phyloP scores from a whole-genome alignment of 352 stramenopile species.

The Blastocystis sp. region DNA sequence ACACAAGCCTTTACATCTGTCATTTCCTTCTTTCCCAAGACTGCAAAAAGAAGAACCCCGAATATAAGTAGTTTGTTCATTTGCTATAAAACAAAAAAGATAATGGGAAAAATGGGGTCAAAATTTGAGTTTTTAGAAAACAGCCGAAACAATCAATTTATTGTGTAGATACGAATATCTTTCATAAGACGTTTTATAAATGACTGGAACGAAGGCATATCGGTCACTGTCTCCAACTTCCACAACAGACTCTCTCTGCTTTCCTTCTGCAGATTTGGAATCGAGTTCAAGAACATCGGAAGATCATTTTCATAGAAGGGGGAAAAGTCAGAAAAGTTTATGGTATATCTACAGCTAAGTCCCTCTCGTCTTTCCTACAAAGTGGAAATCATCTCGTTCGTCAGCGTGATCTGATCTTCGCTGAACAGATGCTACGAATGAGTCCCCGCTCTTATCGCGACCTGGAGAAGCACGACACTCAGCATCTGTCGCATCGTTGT shows the following conservation, averaged over 20 bases:
- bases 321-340: constrained; percentile 45
- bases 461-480: constrained; percentile 37
- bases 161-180: constrained; percentile 50
- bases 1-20: neutral
- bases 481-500: constrained; percentile 16
- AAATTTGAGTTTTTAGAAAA: neutral
- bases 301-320: constrained; percentile 3
- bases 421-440: neutral
- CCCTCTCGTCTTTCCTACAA: neutral
- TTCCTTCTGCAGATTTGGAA: neutral
- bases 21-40: neutral
- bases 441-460: neutral
- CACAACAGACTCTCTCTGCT: neutral
- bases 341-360: constrained; percentile 11
- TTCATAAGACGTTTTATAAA: constrained; percentile 15
- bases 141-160: neutral
- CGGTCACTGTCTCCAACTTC: neutral
- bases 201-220: constrained; percentile 51
- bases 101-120: neutral
- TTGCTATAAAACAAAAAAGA: neutral
- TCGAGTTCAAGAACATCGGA: constrained; percentile 8
- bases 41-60: neutral
- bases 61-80: constrained; percentile 18
- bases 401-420: neutral
- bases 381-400: constrained; percentile 30